phyloP scores from a whole-genome alignment of 2,329 filamentous ascomycete genomes.

The Cladosporium sp. region DNA sequence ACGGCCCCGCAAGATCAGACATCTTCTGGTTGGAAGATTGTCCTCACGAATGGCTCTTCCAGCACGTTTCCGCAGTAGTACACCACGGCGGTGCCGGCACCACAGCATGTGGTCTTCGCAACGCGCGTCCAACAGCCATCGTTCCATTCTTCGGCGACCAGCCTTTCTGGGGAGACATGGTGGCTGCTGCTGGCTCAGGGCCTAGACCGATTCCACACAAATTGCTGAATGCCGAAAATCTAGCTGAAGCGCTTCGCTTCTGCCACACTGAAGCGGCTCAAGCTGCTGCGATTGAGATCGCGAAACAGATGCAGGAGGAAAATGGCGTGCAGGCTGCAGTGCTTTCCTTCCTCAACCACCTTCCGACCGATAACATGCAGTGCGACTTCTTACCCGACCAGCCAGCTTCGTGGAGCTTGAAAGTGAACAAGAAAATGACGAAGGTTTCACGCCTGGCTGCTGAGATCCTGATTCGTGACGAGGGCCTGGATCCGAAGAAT shows the following conservation, averaged over 20 bases:
- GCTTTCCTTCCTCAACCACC: conserved; percentile 63
- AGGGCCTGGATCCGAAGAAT: conserved; percentile 16
- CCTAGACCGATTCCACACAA: conserved; percentile 82
- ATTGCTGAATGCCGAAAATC: conserved; percentile 51
- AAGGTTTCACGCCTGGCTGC: conserved; percentile 15
- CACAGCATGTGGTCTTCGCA: conserved; percentile 54
- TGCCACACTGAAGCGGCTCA: conserved; percentile 61
- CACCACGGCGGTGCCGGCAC: conserved; percentile 62
- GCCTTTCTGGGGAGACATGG: conserved; percentile 53
- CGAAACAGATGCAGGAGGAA: conserved; percentile 63
- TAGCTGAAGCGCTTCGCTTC: conserved; percentile 47
- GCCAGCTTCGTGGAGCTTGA: conserved; percentile 16
- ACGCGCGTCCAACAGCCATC: conserved; percentile 54
- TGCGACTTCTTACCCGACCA: conserved; percentile 18
- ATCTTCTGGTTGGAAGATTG: conserved; percentile 55
- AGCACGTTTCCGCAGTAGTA: conserved; percentile 54
- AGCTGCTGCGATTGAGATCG: conserved; percentile 60
- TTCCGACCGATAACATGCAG: conserved; percentile 41
- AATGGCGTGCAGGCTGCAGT: conserved; percentile 72
- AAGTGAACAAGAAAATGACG: conserved; percentile 4
- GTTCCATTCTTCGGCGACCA: conserved; percentile 61
- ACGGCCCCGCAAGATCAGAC: conserved; percentile 33
- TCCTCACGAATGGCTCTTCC: conserved; percentile 60
- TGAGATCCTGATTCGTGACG: conserved; percentile 16
- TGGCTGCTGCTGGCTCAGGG: conserved; percentile 50